Base-by-base conservation (phyloP, 371 early-diverging fungal genomes). In the Mortierella sp. region DNA sequence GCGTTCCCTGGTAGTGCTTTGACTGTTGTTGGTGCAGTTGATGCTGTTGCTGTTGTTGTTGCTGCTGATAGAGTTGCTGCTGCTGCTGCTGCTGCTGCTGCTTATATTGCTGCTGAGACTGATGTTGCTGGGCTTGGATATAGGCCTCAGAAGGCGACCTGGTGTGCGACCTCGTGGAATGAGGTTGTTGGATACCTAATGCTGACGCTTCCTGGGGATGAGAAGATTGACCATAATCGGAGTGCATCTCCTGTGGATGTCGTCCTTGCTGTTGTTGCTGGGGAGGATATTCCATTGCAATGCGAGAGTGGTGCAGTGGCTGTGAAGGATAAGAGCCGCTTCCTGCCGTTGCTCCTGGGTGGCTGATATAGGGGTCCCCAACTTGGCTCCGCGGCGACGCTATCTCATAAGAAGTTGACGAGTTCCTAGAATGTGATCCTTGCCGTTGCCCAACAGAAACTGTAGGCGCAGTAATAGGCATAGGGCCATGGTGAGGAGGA, bases 171-270 rank as follows among this genome's bases (percentile, higher is more conserved):
- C 73, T 61, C 28, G 28, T 9, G 17, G 78, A 28, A 19, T 32
- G 65, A 23, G 47, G 63, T 15, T 63, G 73, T 22, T 66, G 72
- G 31, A 22, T 49, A 40, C n/a, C 49, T 47, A 59, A 10, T 17
- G 35, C 53, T 8, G 76, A 67, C 64, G 68, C 29, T 15, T 77
- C 77, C 43, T 72, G 77, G 2, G 77, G 57, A 6, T 65, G 63
- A 5, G 77, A 68, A 2, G 64, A 22, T 45, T 77, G 77, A 9
- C 77, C 66, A 56, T 72, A 77, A 3, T 32, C 56, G 0, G 65
- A 54, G 12, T 56, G 66, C 28, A 68, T 49, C 29, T 60, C 75
- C 23, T 71, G 72, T 40, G 64, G 53, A 37, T 72, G 68, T 0
- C 72, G 72, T 29, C 22, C 56, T 32, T 71, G 63, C n/a, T 40